Evolutionary conservation across 768 basidiomycete species (phyloP), one percentile per base, ranked within the genome.

Genomic region (Mycena metata): DNA sequence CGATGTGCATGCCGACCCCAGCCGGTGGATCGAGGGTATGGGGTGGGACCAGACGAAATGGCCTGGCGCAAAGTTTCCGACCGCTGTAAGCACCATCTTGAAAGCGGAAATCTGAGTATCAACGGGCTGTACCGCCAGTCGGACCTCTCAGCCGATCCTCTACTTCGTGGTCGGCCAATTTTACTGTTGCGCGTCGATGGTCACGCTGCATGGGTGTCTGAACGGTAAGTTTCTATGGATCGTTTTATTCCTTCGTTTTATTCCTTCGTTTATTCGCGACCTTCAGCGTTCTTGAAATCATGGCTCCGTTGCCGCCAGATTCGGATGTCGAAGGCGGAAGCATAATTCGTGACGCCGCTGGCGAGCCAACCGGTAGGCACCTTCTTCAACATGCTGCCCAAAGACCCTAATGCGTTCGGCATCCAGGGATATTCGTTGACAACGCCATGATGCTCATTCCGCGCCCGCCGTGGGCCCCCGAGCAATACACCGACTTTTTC

Each of bases 31-130:
- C 46, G 83, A 90, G 72, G 96, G 95, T 13, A 87, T 92, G 82
- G 96, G 96, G 6, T 99, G 96, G 96, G 94, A 99, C 74, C 96
- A 99, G 78, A 97, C 92, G 1, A 84, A 86, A 64, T 95, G 93
- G 93, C 70, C 84, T 9, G 83, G 81, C 13, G 77, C 82, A 11
- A 75, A 83, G 24, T 96, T 95, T 70, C 95, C 95, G 3, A 89
- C 85, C 36, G 90, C 93, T 1, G 95, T 94, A 60, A 63, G 43
- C 68, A 72, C 30, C 3, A 30, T 30, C 30, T 30, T 30, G 30
- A 30, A 85, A 75, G 15, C 24, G 12, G 0, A 33, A 0, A 12
- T 8, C 11, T 39, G 39, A 39, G 15, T 39, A 30, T 39, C 60
- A 50, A 1, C 21, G 13, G 9, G 24, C 55, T 35, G 64, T 12